phyloP scores from a whole-genome alignment of 1,284 basidiomycete genomes.

The Cutaneotrichosporon mucoides region DNA sequence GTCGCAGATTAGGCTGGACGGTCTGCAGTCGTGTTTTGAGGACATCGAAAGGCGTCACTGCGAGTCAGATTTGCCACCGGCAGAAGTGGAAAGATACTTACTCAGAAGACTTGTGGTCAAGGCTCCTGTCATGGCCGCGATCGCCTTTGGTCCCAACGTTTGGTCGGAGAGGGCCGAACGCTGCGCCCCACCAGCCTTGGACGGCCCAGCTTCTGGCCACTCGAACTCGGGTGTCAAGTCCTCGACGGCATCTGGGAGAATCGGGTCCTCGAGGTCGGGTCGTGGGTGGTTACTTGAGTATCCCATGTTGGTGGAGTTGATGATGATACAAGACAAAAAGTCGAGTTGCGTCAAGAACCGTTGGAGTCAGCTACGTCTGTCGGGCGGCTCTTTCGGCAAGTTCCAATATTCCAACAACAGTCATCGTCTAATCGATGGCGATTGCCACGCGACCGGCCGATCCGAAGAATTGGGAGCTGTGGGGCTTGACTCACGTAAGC shows the following conservation, averaged over 20 bases:
- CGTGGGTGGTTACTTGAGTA: neutral
- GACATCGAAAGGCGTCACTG: slow-evolving; percentile 52
- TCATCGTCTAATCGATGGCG: too few relatives aligned
- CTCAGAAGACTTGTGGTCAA: slow-evolving; percentile 46
- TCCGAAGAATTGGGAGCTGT: too few relatives aligned
- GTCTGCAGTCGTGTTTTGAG: slow-evolving; percentile 51
- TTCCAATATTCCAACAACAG: too few relatives aligned
- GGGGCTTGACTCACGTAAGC: too few relatives aligned
- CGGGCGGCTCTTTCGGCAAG: too few relatives aligned
- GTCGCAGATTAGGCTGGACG: slow-evolving; percentile 33
- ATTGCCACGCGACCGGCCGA: too few relatives aligned
- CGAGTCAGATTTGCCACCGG: neutral
- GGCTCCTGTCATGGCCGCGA: slow-evolving; percentile 50
- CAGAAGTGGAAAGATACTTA: slow-evolving; percentile 20
- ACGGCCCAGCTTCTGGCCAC: slow-evolving; percentile 40
- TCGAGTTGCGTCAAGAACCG: too few relatives aligned
- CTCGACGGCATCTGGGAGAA: slow-evolving; percentile 10
- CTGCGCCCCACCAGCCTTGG: slow-evolving; percentile 1
- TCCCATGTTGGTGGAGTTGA: neutral
- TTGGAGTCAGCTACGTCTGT: too few relatives aligned
- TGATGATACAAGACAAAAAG: neutral
- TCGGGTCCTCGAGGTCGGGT: slow-evolving; percentile 10
- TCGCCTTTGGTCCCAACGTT: slow-evolving; percentile 44
- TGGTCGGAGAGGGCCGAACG: slow-evolving; percentile 16
- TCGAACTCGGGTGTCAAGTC: slow-evolving; percentile 19